A percentile compares a stretch with the other conserved stretches of the same genome.
These are phyloP conservation scores for Angophora floribunda DNA, from an alignment of 345 rosid genomes.

Conservation along the genomic window DNA sequence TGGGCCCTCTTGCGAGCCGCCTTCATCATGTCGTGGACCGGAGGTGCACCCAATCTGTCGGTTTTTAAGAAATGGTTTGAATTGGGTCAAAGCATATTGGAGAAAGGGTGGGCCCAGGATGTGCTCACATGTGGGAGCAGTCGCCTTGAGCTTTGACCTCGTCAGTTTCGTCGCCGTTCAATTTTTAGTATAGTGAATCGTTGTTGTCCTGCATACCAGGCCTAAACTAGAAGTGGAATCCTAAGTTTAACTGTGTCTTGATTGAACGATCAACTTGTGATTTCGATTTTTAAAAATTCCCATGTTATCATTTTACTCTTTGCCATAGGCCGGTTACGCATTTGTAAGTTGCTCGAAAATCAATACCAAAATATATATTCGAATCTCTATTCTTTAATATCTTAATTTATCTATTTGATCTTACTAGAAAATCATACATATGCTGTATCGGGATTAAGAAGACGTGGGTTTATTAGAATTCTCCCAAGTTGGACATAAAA, in stretches of 20 bases:
- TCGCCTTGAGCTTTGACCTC: background rate
- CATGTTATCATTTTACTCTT: background rate
- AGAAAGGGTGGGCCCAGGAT: background rate
- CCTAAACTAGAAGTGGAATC: background rate
- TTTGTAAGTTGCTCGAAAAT: background rate
- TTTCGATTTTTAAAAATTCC: background rate
- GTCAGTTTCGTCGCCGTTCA: background rate
- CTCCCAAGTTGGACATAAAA: background rate
- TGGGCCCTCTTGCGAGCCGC: slow-evolving; percentile 98
- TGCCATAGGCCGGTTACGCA: background rate
- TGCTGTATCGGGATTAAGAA: background rate
- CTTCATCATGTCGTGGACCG: slow-evolving; percentile 97
- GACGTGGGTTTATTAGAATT: background rate
- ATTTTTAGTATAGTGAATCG: background rate
- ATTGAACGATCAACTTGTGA: background rate
- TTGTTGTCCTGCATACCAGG: background rate
- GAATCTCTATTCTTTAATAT: background rate
- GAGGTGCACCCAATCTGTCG: background rate
- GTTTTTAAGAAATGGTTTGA: background rate
- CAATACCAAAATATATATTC: background rate
- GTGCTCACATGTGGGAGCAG: background rate
- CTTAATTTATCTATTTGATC: background rate
- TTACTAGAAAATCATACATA: background rate
- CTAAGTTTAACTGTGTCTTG: background rate
- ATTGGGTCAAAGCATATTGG: accelerated